Base-by-base conservation (phyloP, 2,329 filamentous ascomycete genomes). In the Penicillium sp. region DNA sequence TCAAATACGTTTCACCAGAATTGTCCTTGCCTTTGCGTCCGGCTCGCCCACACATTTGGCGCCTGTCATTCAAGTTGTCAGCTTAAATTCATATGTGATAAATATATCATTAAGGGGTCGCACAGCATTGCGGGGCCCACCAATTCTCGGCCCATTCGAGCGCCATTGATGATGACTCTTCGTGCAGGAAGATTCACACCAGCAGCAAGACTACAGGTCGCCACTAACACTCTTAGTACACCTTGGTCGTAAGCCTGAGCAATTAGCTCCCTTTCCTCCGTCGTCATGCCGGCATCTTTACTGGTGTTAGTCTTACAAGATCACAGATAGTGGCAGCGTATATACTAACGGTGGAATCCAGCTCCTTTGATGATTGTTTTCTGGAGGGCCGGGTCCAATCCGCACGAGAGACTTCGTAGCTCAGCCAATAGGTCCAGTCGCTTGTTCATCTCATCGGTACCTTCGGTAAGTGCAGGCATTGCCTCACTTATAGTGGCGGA, bases 1-100 rank as follows among this genome's bases (percentile, higher is more conserved):
- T 91, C 1, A 91, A 75, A 66, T 88, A 91, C 1, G 87, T 91
- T 72, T 91, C 89, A 2, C 89, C 89, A 40, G 89, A 75, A 44
- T 89, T 86, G 49, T 90, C 87, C 64, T 90, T 91, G 42, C 89
- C 89, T 70, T 91, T 91, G 47, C 89, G 81, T 6, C 89, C 89
- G 17, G 89, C 89, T 54, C 89, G 81, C 2, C 89, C 89, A 64
- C 88, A 83, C 89, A 91, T 92, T 70, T 92, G 89, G 42, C 88
- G 83, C 36, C 78, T 80, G 49, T 13, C 39, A 24, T 30, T n/a
- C n/a, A n/a, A n/a, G n/a, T n/a, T 23, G 47, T 68, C 56, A 76
- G 67, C 29, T 27, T 21, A 13, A 8, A 39, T 32, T 3, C 24
- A 51, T 13, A 10, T 5, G 18, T n/a, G n/a, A n/a, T n/a, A 2